A percentile compares a stretch with the other conserved stretches of the same genome.
Evolutionary conservation across 1,284 basidiomycete species (phyloP).

Genomic region (Cystobasidium sp.): DNA sequence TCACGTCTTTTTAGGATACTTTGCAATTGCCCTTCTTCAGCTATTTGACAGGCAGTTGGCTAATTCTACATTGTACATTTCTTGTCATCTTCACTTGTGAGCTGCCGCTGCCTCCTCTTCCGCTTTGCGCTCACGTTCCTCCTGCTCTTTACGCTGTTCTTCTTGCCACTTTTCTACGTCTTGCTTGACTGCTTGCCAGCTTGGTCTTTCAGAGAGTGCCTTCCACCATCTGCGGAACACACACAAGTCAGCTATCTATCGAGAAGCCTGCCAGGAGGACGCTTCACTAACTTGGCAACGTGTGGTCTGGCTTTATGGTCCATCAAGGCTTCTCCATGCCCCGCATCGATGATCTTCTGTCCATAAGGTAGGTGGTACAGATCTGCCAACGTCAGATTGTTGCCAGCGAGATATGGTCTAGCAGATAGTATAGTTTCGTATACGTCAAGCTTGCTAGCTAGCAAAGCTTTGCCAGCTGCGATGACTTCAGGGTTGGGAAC

Average conservation of each 20-base stretch:
- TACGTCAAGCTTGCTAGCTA: constrained; percentile 29
- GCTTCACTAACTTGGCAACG: constrained; percentile 24
- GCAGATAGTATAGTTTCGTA: constrained; percentile 30
- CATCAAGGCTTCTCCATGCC: constrained; percentile 29
- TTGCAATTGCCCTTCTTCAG: neutral
- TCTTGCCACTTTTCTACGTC: constrained; percentile 34
- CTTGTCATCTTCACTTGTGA: neutral
- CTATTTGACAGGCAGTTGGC: neutral
- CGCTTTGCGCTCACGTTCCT: constrained; percentile 7
- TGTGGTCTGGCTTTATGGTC: constrained; percentile 34
- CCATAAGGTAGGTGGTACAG: constrained; percentile 39
- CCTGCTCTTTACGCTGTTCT: constrained; percentile 25
- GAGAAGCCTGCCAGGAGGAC: no score
- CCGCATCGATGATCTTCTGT: constrained; percentile 34
- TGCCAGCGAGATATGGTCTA: constrained; percentile 30
- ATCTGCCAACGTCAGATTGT: constrained; percentile 32
- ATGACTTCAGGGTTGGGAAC: constrained; percentile 17
- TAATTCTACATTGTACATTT: no score
- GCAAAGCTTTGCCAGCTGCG: constrained; percentile 5
- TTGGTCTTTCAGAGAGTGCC: constrained; percentile 14
- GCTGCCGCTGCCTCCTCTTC: constrained; percentile 16
- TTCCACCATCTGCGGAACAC: constrained; percentile 37
- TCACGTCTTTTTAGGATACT: no score
- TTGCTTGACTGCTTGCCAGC: constrained; percentile 35
- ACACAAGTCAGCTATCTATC: neutral